Base-by-base conservation (phyloP, 2,329 filamentous ascomycete species). In the Colletotrichum horii region DNA sequence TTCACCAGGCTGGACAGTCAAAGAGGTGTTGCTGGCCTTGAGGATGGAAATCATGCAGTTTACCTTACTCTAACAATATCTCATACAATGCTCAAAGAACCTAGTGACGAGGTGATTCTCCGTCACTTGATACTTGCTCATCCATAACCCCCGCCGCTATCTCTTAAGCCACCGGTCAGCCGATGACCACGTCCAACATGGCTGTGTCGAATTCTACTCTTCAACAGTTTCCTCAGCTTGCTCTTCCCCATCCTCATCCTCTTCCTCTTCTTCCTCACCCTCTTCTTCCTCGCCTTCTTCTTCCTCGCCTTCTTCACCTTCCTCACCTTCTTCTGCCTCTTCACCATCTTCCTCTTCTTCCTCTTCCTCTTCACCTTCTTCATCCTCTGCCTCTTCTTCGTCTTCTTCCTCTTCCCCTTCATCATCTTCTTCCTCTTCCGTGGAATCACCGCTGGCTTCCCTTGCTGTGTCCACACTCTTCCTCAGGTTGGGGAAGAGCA, bases 401-500 rank as follows among this genome's bases (percentile, higher is more conserved):
- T 76, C 6, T 71, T 79, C 76, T 14, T 73, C 75, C 6, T 72
- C 75, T 4, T 67, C 74, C 5, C 69, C 77, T 24, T 76, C 77
- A 4, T 66, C 77, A 4, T 84, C 83, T 4, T 81, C 71, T 67
- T 82, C 36, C 64, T 81, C 66, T 12, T 69, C 70, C 77, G 79
- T 56, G 78, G 81, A 56, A 76, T 80, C 22, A 14, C 68, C 43
- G 12, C 32, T 70, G 22, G 60, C 71, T 28, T 36, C 68, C 6
- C 58, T 61, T 52, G 26, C 48, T 12, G 78, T 79, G 61, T 85
- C 84, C 60, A 82, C 81, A 64, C 83, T 84, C 79, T 83, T 83
- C 73, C 85, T 80, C 12, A 91, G 79, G 73, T 89, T 89, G 0
- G 89, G 89, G 69, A 91, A 91, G 3, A 70, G 67, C 83, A 91